phyloP scores from a whole-genome alignment of 1,284 basidiomycete genomes.

The Ganoderma sp. region DNA sequence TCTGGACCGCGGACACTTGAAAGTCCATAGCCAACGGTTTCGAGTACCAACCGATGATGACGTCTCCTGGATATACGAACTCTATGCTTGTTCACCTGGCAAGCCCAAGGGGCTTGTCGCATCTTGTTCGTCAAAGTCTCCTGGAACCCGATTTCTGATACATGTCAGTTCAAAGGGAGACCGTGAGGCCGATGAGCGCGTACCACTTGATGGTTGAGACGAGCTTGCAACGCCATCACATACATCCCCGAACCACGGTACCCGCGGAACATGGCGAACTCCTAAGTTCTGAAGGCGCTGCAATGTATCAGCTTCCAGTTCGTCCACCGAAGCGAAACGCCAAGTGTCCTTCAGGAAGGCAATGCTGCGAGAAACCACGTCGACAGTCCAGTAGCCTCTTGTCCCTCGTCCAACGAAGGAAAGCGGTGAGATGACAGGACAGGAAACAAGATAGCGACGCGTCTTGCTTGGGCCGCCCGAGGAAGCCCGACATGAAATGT shows the following conservation, averaged over 20 bases:
- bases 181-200: too few species aligned
- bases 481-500: neutral
- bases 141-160: neutral
- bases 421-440: conserved; percentile 14
- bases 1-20: neutral
- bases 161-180: too few species aligned
- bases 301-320: conserved; percentile 17
- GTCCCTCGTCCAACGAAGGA: conserved; percentile 9
- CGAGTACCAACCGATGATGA: conserved; percentile 17
- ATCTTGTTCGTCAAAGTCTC: neutral
- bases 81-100: neutral
- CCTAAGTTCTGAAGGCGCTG: neutral
- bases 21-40: conserved; percentile 16
- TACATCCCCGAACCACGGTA: neutral
- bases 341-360: conserved; percentile 26
- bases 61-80: neutral
- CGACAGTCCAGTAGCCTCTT: conserved; percentile 22
- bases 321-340: conserved; percentile 3
- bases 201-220: neutral
- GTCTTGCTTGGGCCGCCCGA: neutral
- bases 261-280: conserved; percentile 13
- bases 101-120: neutral
- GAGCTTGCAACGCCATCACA: neutral
- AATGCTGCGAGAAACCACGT: neutral
- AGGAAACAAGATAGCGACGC: conserved; percentile 15